Evolutionary conservation across 78 protist species (phyloP).

Genomic region (Capsaspora owczarzaki): DNA sequence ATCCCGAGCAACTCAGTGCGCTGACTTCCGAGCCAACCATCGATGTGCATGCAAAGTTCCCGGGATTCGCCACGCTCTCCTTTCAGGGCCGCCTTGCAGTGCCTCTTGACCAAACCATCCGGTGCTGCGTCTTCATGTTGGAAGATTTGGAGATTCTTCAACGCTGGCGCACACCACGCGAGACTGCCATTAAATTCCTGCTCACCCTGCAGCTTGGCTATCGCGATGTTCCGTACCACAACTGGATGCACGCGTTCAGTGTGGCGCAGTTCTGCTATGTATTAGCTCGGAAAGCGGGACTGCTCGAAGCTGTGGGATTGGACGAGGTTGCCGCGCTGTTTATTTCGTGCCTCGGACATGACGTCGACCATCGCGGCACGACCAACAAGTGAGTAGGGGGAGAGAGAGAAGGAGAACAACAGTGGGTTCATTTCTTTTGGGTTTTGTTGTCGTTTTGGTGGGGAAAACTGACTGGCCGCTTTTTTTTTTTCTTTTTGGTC

Average conservation of each 20-base stretch:
- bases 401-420: no score
- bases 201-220: neutral
- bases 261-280: neutral
- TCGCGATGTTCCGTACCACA: constrained; percentile 18
- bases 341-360: neutral
- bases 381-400: no score
- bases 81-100: neutral
- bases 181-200: neutral
- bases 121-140: neutral
- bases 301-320: no score
- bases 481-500: no score
- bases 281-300: no score
- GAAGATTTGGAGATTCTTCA: neutral
- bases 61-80: neutral
- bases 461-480: no score
- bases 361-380: constrained; percentile 23
- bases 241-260: constrained; percentile 1
- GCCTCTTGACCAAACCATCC: neutral
- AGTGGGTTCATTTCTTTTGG: no score
- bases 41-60: neutral
- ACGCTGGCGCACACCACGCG: neutral
- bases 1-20: neutral
- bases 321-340: neutral
- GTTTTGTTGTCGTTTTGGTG: no score
- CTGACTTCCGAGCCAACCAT: neutral